These are phyloP conservation scores for Drechslera avenae DNA, from an alignment of 2,329 filamentous ascomycete genomes.

Conservation along the genomic window DNA sequence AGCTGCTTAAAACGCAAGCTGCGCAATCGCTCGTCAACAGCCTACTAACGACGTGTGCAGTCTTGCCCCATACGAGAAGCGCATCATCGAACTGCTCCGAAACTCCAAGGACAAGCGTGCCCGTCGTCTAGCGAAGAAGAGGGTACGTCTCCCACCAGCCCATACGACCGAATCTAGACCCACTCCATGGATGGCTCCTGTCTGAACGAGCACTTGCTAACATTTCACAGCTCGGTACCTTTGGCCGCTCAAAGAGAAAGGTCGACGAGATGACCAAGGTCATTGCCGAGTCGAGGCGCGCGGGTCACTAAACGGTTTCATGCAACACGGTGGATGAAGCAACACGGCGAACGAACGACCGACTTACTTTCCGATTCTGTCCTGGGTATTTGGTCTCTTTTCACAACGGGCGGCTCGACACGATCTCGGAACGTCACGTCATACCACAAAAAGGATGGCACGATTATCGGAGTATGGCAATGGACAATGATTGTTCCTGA, in stretches of 20 bases:
- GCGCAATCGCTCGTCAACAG: not conserved
- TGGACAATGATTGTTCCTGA: conserved; percentile 31
- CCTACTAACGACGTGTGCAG: conserved; percentile 21
- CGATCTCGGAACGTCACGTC: conserved; percentile 36
- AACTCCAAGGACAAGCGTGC: conserved; percentile 99
- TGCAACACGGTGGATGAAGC: conserved; percentile 30
- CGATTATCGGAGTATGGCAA: conserved; percentile 43
- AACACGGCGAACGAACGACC: conserved; percentile 29
- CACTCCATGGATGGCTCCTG: not conserved
- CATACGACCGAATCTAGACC: conserved; percentile 3
- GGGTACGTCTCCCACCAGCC: conserved; percentile 64
- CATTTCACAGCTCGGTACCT: conserved; percentile 81
- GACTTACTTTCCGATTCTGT: conserved; percentile 40
- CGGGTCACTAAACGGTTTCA: conserved; percentile 64
- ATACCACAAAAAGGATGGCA: conserved; percentile 38
- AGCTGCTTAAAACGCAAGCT: not conserved
- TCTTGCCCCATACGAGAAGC: conserved; percentile 74
- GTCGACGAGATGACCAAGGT: conserved; percentile 98
- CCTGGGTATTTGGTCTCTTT: conserved; percentile 45
- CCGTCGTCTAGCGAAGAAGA: conserved; percentile 99
- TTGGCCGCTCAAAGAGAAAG: conserved; percentile 99
- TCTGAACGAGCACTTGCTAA: conserved; percentile 31
- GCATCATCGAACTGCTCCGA: conserved; percentile 97
- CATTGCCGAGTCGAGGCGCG: conserved; percentile 92
- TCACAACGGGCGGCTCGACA: conserved; percentile 39